Base-by-base conservation (phyloP, 495 filamentous ascomycete species). In the Penicillium longicatenatum region DNA sequence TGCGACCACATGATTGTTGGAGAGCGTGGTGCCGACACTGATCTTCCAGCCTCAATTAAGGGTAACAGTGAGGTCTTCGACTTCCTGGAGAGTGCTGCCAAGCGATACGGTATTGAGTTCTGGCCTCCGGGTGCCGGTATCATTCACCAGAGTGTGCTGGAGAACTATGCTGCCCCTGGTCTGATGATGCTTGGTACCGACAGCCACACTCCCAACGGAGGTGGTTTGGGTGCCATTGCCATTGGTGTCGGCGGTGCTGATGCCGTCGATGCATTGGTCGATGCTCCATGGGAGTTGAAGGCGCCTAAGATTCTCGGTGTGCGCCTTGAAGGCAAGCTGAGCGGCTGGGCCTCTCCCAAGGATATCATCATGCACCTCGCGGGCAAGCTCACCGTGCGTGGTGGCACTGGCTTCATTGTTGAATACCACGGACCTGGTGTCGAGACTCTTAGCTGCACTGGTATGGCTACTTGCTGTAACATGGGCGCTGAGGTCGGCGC, bases 161-260 rank as follows among this genome's bases (percentile, higher is more conserved):
- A 98, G 80, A 98, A 98, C 75, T 98, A 98, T 69, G 90, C 94
- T n/a, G 87, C 92, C 5, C 94, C 94, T 5, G 94, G 94, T 45
- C 70, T 97, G 66, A 97, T 98, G 94, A 97, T 98, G 93, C 83
- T 98, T n/a, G 94, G 94, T 55, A 98, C 94, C 35, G 94, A 98
- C 73, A 97, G 93, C 68, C 94, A 98, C 76, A 97, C 94, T 26
- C 94, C 94, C 20, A 98, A 98, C 71, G 94, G 87, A 14, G 94
- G 94, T 70, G 94, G 94, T 58, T 74, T 98, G 35, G 92, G 89
- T 57, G 91, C 91, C 2, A 95, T 97, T 69, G 95, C 94, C 3
- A 98, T 98, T 67, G 94, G 94, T 75, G 94, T 98, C 31, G 94
- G 94, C 61, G 94, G 94, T 69, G 94, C 94, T 30, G 94, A 98